Evolutionary conservation across 441 rosid genomes (phyloP).

Genomic region (Dalechampia spathulata): DNA sequence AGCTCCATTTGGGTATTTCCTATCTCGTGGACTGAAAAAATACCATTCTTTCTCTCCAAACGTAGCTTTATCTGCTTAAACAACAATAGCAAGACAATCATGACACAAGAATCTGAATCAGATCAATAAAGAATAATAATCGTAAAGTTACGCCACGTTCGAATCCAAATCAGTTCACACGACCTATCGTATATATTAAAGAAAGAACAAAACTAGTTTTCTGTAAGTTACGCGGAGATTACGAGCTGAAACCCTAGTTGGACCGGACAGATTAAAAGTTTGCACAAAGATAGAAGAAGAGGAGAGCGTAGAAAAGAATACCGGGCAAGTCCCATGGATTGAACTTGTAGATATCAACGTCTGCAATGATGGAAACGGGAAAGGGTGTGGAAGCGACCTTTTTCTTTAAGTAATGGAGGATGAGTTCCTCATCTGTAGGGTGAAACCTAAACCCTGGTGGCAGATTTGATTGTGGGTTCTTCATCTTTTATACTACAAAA

Average conservation of each 20-base stretch:
- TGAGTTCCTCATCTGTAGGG: slow-evolving; percentile 95
- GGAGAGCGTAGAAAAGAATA: slow-evolving; percentile 3
- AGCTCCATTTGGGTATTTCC: slow-evolving; percentile 95
- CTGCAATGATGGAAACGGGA: slow-evolving; percentile 61
- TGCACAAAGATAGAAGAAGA: too few relatives aligned
- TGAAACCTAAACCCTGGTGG: slow-evolving; percentile 97
- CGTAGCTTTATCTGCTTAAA: slow-evolving; percentile 48
- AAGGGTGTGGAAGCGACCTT: slow-evolving; percentile 54
- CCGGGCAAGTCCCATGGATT: slow-evolving; percentile 98
- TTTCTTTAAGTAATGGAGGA: slow-evolving; percentile 61
- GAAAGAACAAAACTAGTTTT: too few relatives aligned
- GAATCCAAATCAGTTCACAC: too few relatives aligned
- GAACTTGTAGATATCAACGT: slow-evolving; percentile 84
- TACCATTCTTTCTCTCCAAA: slow-evolving; percentile 99
- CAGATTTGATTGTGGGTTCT: slow-evolving; percentile 60
- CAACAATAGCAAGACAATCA: not conserved
- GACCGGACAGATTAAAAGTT: too few relatives aligned
- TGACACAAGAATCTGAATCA: too few relatives aligned
- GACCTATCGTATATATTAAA: too few relatives aligned
- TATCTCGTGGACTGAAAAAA: slow-evolving; percentile 91
- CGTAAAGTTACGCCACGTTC: too few relatives aligned
- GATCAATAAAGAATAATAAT: too few relatives aligned
- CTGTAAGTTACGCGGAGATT: too few relatives aligned
- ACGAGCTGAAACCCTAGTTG: too few relatives aligned
- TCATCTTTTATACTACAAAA: too few relatives aligned